Evolutionary conservation across 108 stramenopile genomes (phyloP).

Genomic region (Cylindrotheca fusiformis): DNA sequence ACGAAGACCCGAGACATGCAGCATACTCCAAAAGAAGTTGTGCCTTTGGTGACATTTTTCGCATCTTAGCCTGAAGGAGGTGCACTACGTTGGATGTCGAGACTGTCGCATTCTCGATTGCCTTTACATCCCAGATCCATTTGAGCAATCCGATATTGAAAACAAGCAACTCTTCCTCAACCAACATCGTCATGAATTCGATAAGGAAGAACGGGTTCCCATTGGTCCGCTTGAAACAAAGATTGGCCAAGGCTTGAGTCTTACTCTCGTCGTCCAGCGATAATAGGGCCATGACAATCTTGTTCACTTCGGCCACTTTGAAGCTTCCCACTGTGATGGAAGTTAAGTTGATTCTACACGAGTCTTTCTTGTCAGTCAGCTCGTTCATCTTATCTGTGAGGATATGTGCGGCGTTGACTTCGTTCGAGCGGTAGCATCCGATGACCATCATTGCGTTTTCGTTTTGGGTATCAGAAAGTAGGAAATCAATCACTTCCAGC

Average conservation of each 20-base stretch:
- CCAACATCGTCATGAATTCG: conserved; percentile 15
- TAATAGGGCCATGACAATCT: conserved; percentile 5
- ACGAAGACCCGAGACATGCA: conserved; percentile 12
- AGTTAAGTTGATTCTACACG: background rate
- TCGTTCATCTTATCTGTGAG: background rate
- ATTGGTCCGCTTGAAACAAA: conserved; percentile 21
- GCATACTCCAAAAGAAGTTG: conserved; percentile 7
- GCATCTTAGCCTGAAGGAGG: conserved; percentile 38
- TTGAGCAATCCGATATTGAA: conserved; percentile 15
- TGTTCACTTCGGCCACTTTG: background rate
- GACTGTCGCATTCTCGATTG: conserved; percentile 6
- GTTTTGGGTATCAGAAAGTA: conserved; percentile 14
- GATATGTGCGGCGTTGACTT: conserved; percentile 8
- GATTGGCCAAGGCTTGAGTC: background rate
- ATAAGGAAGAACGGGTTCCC: conserved; percentile 40
- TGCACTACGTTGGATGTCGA: conserved; percentile 27
- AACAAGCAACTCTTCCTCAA: conserved; percentile 1
- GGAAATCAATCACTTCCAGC: conserved; percentile 5
- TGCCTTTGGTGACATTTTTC: background rate
- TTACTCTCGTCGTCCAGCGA: background rate
- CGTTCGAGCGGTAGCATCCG: conserved; percentile 21
- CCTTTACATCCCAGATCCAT: conserved; percentile 22
- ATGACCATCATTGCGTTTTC: conserved; percentile 13
- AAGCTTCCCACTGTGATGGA: background rate
- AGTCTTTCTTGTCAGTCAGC: background rate